Conservation (phyloP, 306 rosid genomes). For the Malus sieversii region DNA sequence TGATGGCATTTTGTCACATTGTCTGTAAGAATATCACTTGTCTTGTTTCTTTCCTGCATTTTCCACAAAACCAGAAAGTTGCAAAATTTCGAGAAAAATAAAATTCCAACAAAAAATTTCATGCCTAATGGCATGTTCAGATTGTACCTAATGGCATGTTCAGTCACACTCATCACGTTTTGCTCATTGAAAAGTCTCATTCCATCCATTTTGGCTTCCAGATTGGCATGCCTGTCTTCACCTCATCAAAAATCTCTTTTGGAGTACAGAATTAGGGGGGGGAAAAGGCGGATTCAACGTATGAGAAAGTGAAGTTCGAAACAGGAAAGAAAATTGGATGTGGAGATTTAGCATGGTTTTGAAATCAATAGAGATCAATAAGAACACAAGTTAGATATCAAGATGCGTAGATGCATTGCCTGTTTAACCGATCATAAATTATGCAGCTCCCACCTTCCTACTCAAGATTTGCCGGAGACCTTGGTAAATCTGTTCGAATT, state of each 20-base stretch:
- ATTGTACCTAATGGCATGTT: constrained; percentile 16
- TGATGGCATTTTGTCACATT: constrained; percentile 59
- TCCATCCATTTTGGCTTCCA: constrained; percentile 34
- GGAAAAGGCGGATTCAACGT: background rate
- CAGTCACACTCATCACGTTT: constrained; percentile 62
- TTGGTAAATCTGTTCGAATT: background rate
- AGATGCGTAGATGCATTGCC: background rate
- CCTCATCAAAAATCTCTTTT: background rate
- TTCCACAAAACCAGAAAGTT: background rate
- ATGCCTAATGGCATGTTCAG: too few species aligned
- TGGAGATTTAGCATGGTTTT: background rate
- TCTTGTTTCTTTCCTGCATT: constrained; percentile 31
- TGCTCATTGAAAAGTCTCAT: constrained; percentile 46
- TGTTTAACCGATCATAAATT: background rate
- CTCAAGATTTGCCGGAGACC: too few species aligned
- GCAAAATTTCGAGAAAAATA: background rate
- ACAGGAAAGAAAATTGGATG: background rate
- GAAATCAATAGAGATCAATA: background rate
- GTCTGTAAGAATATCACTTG: constrained; percentile 31
- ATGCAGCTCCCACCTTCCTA: background rate
- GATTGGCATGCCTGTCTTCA: constrained; percentile 30
- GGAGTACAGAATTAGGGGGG: background rate
- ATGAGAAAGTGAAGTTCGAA: background rate
- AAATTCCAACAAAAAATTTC: constrained; percentile 30
- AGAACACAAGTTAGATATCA: background rate